phyloP scores from a whole-genome alignment of 2,329 filamentous ascomycete species.

The Myriosclerotinia duriaeana region DNA sequence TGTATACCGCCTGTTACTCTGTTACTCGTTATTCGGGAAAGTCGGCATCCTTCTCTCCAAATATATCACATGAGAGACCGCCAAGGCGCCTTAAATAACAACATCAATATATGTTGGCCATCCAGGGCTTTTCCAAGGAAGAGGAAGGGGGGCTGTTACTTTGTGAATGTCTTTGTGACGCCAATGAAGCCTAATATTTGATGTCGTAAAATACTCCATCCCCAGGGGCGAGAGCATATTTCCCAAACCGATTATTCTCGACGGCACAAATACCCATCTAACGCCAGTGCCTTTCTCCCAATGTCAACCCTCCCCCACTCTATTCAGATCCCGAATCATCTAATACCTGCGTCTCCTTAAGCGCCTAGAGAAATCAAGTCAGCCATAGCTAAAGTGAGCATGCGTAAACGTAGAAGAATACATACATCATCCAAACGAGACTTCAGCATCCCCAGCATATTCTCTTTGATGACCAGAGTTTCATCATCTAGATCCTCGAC shows the following conservation, averaged over 20 bases:
- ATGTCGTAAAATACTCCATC: neutral
- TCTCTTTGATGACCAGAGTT: conserved; percentile 72
- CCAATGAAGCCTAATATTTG: neutral
- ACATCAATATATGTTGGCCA: neutral
- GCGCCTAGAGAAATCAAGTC: conserved; percentile 29
- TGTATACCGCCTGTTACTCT: neutral
- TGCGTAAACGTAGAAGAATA: conserved; percentile 26
- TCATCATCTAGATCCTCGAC: conserved; percentile 79
- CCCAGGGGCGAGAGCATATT: neutral
- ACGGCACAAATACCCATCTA: neutral
- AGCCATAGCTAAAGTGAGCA: conserved; percentile 15
- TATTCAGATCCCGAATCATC: conserved; percentile 26
- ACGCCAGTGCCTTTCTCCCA: neutral
- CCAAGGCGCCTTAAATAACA: neutral
- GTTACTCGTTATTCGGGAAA: neutral
- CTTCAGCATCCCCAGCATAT: conserved; percentile 68
- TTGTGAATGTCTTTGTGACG: neutral
- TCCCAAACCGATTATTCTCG: neutral
- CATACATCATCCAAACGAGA: conserved; percentile 65
- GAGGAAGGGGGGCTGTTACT: neutral
- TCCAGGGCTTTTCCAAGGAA: neutral
- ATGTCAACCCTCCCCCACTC: neutral
- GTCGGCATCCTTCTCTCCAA: neutral
- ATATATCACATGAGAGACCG: neutral
- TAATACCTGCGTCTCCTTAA: conserved; percentile 39